phyloP scores from a whole-genome alignment of 2,329 filamentous ascomycete genomes.

The Fusarium camptoceras region DNA sequence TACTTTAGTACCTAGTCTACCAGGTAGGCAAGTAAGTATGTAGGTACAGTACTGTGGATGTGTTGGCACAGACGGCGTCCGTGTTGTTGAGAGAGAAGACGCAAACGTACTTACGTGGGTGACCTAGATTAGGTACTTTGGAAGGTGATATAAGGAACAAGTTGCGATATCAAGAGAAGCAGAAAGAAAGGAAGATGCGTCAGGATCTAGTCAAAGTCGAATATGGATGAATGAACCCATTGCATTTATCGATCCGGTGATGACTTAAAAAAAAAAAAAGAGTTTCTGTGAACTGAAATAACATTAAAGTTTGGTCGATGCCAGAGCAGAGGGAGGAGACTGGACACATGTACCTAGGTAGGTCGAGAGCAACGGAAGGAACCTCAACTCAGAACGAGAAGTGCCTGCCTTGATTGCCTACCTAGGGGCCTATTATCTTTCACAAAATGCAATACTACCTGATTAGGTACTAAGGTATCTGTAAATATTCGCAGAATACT shows the following conservation, averaged over 20 bases:
- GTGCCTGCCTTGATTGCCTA: background rate
- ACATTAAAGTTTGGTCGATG: conserved; percentile 1
- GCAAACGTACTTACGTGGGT: background rate
- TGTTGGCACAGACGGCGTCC: background rate
- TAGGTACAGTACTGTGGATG: background rate
- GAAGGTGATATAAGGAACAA: background rate
- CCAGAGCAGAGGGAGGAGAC: conserved; percentile 4
- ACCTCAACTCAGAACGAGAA: background rate
- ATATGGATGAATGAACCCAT: conserved; percentile 14
- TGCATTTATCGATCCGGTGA: background rate
- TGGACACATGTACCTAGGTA: background rate
- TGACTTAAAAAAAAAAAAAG: background rate
- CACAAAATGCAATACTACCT: background rate
- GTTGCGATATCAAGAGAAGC: background rate
- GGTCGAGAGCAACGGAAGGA: background rate
- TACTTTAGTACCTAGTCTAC: background rate
- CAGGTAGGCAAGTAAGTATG: background rate
- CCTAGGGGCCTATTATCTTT: background rate
- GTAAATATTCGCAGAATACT: background rate
- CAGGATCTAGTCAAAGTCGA: conserved; percentile 13
- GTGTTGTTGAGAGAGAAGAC: conserved; percentile 18
- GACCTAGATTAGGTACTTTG: background rate
- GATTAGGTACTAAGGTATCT: too few species aligned
- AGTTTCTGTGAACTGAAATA: background rate
- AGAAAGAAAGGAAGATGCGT: conserved; percentile 1